Conservation (phyloP, 2,329 filamentous ascomycete species). For the Botrytis elliptica region DNA sequence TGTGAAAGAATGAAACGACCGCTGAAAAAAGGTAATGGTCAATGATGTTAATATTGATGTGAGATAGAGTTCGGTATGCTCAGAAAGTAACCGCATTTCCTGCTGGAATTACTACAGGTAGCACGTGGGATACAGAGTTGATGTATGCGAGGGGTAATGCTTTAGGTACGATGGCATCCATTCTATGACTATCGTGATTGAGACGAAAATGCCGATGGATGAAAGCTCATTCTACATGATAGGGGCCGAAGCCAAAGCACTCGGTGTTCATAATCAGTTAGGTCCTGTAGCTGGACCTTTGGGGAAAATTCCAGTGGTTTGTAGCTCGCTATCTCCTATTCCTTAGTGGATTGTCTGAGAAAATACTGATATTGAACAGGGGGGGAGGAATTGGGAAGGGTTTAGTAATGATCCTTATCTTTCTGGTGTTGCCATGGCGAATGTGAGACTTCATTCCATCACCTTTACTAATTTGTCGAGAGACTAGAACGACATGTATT, state of each 20-base stretch:
- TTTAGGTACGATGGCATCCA: constrained; percentile 52
- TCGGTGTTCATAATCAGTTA: constrained; percentile 72
- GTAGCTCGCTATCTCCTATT: not conserved
- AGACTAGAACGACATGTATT: too few species aligned
- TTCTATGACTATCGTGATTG: not conserved
- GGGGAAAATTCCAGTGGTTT: constrained; percentile 60
- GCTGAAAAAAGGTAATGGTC: not conserved
- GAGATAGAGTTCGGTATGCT: constrained; percentile 57
- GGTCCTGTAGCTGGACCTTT: constrained; percentile 75
- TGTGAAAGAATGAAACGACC: not conserved
- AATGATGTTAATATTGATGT: constrained; percentile 2
- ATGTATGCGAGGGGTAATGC: constrained; percentile 68
- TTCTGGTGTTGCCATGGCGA: constrained; percentile 59
- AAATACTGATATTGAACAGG: constrained; percentile 48
- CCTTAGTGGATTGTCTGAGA: not conserved
- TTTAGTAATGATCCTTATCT: constrained; percentile 79
- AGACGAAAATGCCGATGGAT: not conserved
- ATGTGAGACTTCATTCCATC: constrained; percentile 35
- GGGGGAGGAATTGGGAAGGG: constrained; percentile 80
- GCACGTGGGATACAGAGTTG: constrained; percentile 75
- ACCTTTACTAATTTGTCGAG: not conserved
- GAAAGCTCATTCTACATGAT: constrained; percentile 30
- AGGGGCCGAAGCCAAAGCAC: constrained; percentile 65
- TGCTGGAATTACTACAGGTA: constrained; percentile 73
- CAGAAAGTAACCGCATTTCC: constrained; percentile 74